phyloP scores from a whole-genome alignment of 768 basidiomycete genomes.

The Tylopilus subfusipes region DNA sequence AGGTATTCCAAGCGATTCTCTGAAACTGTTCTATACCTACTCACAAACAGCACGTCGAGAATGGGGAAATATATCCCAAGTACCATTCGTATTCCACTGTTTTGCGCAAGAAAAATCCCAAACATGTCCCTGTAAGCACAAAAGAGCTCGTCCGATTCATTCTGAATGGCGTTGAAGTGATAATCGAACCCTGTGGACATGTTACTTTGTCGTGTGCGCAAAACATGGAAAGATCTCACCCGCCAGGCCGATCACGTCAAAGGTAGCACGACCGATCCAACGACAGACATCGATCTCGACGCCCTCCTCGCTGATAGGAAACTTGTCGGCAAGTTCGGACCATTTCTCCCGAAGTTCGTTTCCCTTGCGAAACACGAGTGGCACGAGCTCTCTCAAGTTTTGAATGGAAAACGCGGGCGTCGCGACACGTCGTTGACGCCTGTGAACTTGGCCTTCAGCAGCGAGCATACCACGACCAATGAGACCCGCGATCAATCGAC shows the following conservation, averaged over 20 bases:
- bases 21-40: slow-evolving; percentile 21
- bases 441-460: slow-evolving; percentile 75
- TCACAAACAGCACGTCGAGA: slow-evolving; percentile 52
- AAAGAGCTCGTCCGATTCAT: slow-evolving; percentile 76
- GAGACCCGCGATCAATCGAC: slow-evolving; percentile 66
- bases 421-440: slow-evolving; percentile 72
- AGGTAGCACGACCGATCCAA: slow-evolving; percentile 80
- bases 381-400: slow-evolving; percentile 67
- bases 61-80: slow-evolving; percentile 59
- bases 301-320: slow-evolving; percentile 10
- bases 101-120: slow-evolving; percentile 61
- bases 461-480: slow-evolving; percentile 84
- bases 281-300: slow-evolving; percentile 66
- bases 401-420: slow-evolving; percentile 80
- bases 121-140: slow-evolving; percentile 85
- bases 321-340: slow-evolving; percentile 44
- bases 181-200: slow-evolving; percentile 70
- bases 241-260: slow-evolving; percentile 90
- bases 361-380: slow-evolving; percentile 70
- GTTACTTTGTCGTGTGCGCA: slow-evolving; percentile 2
- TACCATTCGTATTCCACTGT: slow-evolving; percentile 41
- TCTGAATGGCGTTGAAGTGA: slow-evolving; percentile 77
- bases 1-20: background rate
- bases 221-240: slow-evolving; percentile 40
- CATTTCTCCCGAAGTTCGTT: slow-evolving; percentile 58